Evolutionary conservation across 805 yeast species (phyloP), one percentile per base, ranked within the genome.

Genomic region (Saccharomycopsis selenospora): DNA sequence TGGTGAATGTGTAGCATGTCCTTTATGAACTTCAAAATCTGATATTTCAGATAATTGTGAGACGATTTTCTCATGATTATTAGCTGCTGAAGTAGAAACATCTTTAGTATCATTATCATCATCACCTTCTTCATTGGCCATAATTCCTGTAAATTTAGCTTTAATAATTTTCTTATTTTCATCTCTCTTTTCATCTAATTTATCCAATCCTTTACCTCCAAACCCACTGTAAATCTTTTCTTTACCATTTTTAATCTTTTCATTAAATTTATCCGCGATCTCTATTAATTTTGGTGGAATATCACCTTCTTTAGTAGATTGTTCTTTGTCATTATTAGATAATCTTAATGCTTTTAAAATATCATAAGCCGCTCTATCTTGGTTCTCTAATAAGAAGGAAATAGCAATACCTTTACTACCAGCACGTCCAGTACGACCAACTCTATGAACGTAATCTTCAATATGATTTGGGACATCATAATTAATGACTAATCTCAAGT

Each of bases 391-490:
- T 3, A 93, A 68, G 55, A 91, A 76, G 0, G 97, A 85, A 3
- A 88, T 69, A n/a, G 84, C 83, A 1, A 69, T 69, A 2, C 99
- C 99, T 2, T 65, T 67, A 29, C 73, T 73, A 0, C 93, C 93
- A 1, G 97, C 98, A 52, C 99, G 72, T 0, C 97, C 99, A 0
- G 99, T 93, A 50, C 99, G 71, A 0, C 99, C 99, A 1, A 90
- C 95, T 6, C 98, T 75, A 66, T 93, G 99, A 10, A 93, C 91
- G 60, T 93, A 93, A 62, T 93, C 98, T 54, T 95, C 98, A 73
- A 89, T 73, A 52, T 90, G 95, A 54, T 75, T 85, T 0, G 96
- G 95, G 0, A 87, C 75, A 55, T 85, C 89, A 58, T 75, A 85
- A 66, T 93, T 85, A 4, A 93, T 69, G 2, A 93, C 98, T 40